phyloP scores from a whole-genome alignment of 2,329 filamentous ascomycete species.

The Cyphellophora attinorum region DNA sequence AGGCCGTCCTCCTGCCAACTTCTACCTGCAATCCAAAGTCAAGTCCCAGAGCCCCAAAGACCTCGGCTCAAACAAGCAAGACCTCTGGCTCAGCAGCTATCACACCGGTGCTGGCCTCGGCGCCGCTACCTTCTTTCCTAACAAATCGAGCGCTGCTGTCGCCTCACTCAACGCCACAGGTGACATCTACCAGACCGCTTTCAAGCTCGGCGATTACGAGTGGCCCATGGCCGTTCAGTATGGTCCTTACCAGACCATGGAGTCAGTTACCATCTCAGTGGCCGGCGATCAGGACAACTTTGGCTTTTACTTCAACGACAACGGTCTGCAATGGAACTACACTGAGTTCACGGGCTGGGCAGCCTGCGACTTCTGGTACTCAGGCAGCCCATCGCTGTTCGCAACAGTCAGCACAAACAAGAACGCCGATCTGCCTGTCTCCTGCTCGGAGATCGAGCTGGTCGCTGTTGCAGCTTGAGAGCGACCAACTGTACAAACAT shows the following conservation, averaged over 20 bases:
- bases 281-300: slow-evolving; percentile 3
- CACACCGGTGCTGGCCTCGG: slow-evolving; percentile 19
- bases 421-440: slow-evolving; percentile 7
- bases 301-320: slow-evolving; percentile 18
- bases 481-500: no score
- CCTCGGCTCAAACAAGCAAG: slow-evolving; percentile 16
- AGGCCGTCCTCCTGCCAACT: slow-evolving; percentile 9
- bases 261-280: slow-evolving; percentile 15
- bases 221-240: slow-evolving; percentile 13
- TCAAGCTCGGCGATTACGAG: slow-evolving; percentile 12
- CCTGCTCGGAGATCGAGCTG: slow-evolving; percentile 17
- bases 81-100: slow-evolving; percentile 16
- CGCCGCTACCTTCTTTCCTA: slow-evolving; percentile 12
- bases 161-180: slow-evolving; percentile 15
- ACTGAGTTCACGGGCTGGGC: neutral
- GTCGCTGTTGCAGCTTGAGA: slow-evolving; percentile 13
- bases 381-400: slow-evolving; percentile 15
- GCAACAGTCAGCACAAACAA: slow-evolving; percentile 7
- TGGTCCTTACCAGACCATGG: slow-evolving; percentile 16
- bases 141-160: slow-evolving; percentile 11
- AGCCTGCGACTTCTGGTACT: slow-evolving; percentile 19
- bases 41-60: slow-evolving; percentile 11
- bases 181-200: slow-evolving; percentile 14
- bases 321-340: slow-evolving; percentile 16
- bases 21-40: slow-evolving; percentile 15